A percentile compares a stretch with the other conserved stretches of the same genome.
phyloP scores from a whole-genome alignment of 257 asterid species.

The Plantago major region DNA sequence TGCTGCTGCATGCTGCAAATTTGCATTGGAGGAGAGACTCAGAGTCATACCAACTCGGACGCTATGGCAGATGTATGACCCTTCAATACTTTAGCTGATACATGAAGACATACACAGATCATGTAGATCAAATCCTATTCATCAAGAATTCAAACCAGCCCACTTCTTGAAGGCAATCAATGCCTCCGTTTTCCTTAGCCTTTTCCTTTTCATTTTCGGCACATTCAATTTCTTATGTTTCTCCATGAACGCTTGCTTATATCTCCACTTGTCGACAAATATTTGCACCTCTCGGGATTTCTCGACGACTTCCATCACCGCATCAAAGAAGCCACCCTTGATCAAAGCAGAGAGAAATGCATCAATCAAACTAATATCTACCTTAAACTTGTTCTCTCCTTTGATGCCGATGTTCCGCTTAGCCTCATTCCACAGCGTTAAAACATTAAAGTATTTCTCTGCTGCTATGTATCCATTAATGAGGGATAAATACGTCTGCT shows the following conservation, averaged over 20 bases:
- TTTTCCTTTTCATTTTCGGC: conserved; percentile 67
- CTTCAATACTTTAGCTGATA: neutral
- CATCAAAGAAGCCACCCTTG: conserved; percentile 94
- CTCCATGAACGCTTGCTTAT: conserved; percentile 98
- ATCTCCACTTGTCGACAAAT: conserved; percentile 93
- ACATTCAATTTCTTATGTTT: conserved; percentile 80
- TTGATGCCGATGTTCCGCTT: conserved; percentile 53
- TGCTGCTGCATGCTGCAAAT: neutral
- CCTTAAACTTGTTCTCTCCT: conserved; percentile 43
- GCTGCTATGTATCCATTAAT: conserved; percentile 63
- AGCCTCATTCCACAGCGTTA: conserved; percentile 92
- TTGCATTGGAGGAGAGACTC: no score
- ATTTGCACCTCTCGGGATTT: conserved; percentile 66
- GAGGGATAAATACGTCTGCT: conserved; percentile 79
- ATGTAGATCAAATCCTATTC: conserved; percentile 20
- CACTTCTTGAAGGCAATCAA: conserved; percentile 87
- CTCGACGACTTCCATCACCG: conserved; percentile 94
- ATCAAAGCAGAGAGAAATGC: conserved; percentile 84
- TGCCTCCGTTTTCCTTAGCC: conserved; percentile 65
- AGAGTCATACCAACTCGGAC: no score
- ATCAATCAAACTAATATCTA: conserved; percentile 63
- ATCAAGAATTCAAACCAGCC: conserved; percentile 83
- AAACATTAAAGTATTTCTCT: conserved; percentile 71
- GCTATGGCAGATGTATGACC: neutral
- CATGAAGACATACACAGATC: neutral